phyloP scores from a whole-genome alignment of 768 basidiomycete species.

The Chlorophyllum brunneum region DNA sequence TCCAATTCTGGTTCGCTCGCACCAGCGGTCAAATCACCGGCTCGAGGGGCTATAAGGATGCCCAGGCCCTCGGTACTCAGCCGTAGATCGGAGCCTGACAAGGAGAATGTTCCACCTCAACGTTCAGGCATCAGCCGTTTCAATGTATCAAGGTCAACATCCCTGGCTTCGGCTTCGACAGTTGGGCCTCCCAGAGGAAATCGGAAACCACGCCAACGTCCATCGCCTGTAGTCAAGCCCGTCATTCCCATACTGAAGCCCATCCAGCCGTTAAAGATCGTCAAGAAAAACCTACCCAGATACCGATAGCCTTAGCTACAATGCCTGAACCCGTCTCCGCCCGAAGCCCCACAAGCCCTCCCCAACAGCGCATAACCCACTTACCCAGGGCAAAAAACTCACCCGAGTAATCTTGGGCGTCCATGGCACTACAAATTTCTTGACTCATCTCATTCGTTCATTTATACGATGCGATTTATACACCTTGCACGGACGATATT shows the following conservation, averaged over 20 bases:
- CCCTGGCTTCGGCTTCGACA: too few species aligned
- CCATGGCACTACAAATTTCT: too few species aligned
- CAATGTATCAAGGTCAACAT: background rate
- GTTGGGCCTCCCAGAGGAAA: too few species aligned
- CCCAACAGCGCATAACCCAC: background rate
- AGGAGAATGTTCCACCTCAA: conserved; percentile 2
- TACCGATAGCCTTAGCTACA: background rate
- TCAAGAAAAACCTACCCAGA: conserved; percentile 6
- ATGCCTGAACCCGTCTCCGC: background rate
- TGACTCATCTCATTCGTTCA: too few species aligned
- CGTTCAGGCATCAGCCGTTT: too few species aligned
- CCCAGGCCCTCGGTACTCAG: background rate
- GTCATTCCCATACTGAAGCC: background rate
- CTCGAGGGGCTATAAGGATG: background rate
- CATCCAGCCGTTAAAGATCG: background rate
- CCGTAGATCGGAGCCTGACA: background rate
- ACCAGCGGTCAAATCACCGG: background rate
- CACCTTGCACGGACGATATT: too few species aligned
- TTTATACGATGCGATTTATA: too few species aligned
- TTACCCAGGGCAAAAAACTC: too few species aligned
- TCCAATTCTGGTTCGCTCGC: too few species aligned
- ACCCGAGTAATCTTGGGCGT: too few species aligned
- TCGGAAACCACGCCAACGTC: background rate
- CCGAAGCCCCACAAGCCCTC: background rate
- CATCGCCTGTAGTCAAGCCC: background rate